Percentiles rank a stretch among this genome's conserved stretches.
These are phyloP conservation scores for Tuber magnatum DNA, from an alignment of 495 filamentous ascomycete genomes.

Conservation along the genomic window DNA sequence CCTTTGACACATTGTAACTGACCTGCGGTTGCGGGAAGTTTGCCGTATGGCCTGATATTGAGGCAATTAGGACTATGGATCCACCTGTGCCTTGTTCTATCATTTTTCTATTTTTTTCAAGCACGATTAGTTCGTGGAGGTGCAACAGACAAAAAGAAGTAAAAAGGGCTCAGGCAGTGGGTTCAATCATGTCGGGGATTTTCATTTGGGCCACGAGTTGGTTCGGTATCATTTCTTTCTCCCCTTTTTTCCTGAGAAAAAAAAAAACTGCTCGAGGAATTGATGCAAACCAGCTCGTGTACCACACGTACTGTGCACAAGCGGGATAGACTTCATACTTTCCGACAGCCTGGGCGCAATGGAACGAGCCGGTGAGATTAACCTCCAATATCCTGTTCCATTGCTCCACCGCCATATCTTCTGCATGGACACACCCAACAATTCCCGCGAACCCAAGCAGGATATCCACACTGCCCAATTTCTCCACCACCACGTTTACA, in stretches of 20 bases:
- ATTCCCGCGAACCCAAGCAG: slow-evolving; percentile 63
- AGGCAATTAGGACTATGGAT: slow-evolving; percentile 59
- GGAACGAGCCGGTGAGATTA: slow-evolving; percentile 61
- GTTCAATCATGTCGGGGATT: background rate
- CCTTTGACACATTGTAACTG: slow-evolving; percentile 65
- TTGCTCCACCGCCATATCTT: slow-evolving; percentile 50
- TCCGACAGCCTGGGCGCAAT: slow-evolving; percentile 61
- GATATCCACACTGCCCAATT: slow-evolving; percentile 52
- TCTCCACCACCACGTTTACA: slow-evolving; percentile 42
- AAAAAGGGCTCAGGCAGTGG: background rate
- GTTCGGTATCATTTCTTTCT: background rate
- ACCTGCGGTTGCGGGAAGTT: slow-evolving; percentile 65
- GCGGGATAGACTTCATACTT: slow-evolving; percentile 47
- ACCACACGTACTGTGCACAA: slow-evolving; percentile 31
- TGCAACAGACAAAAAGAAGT: background rate
- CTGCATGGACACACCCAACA: slow-evolving; percentile 53
- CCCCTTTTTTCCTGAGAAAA: background rate
- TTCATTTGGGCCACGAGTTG: background rate
- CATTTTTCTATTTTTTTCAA: slow-evolving; percentile 34
- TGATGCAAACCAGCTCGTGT: background rate
- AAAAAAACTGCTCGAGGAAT: background rate
- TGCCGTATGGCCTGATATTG: slow-evolving; percentile 59
- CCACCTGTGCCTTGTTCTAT: slow-evolving; percentile 45
- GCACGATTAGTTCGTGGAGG: background rate
- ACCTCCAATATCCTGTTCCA: slow-evolving; percentile 59